phyloP scores from a whole-genome alignment of 345 rosid genomes.

The Iberis pinnata region DNA sequence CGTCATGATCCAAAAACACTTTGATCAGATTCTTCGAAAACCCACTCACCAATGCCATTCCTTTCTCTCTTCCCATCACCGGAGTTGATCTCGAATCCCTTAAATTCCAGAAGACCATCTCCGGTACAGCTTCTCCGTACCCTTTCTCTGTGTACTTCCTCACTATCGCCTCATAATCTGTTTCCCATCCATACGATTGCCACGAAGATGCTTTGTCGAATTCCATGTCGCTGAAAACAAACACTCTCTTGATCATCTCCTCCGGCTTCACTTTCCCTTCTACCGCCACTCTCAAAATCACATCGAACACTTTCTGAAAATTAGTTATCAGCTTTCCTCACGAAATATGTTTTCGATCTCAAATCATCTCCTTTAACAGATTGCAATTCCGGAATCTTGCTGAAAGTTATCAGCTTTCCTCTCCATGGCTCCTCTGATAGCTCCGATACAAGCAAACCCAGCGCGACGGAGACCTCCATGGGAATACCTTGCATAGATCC shows the following conservation, averaged over 20 bases:
- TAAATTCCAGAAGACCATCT: constrained; percentile 40
- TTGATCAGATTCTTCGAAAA: constrained; percentile 56
- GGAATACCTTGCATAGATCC: constrained; percentile 43
- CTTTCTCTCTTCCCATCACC: constrained; percentile 20
- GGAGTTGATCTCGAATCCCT: constrained; percentile 34
- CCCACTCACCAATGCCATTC: constrained; percentile 23
- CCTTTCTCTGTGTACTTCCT: constrained; percentile 45
- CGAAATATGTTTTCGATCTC: constrained; percentile 29
- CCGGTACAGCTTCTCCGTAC: constrained; percentile 38
- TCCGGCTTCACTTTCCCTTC: constrained; percentile 38
- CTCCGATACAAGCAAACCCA: constrained; percentile 48
- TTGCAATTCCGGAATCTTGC: constrained; percentile 38
- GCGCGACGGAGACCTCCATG: constrained; percentile 52
- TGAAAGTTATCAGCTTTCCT: constrained; percentile 50
- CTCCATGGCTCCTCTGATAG: constrained; percentile 59
- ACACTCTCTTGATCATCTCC: constrained; percentile 49
- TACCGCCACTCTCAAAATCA: constrained; percentile 38
- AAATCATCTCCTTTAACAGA: constrained; percentile 29
- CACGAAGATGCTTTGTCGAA: constrained; percentile 38
- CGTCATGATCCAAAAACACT: constrained; percentile 40
- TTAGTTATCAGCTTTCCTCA: constrained; percentile 31
- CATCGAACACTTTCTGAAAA: constrained; percentile 51
- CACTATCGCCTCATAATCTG: constrained; percentile 34
- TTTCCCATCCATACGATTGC: no score
- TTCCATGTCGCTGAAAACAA: constrained; percentile 70